These are phyloP conservation scores for Cadophora sp. DNA, from an alignment of 2,329 filamentous ascomycete genomes.

Conservation along the genomic window DNA sequence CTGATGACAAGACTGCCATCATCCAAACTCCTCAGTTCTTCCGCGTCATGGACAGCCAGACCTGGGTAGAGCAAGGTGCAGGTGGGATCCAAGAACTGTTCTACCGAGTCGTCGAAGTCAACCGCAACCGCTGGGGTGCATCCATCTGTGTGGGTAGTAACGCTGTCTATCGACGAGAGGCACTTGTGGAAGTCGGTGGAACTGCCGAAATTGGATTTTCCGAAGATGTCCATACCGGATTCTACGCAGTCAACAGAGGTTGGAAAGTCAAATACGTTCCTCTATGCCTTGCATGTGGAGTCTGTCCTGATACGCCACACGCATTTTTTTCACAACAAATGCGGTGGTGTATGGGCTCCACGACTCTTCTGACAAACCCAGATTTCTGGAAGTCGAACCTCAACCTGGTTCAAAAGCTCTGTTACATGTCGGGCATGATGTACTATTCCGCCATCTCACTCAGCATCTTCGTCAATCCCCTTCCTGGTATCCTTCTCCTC, in stretches of 20 bases:
- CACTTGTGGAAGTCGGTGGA: constrained; percentile 22
- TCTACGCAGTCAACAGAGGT: constrained; percentile 22
- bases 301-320: constrained; percentile 24
- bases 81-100: constrained; percentile 25
- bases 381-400: constrained; percentile 24
- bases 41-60: constrained; percentile 19
- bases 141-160: constrained; percentile 24
- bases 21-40: constrained; percentile 24
- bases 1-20: constrained; percentile 20
- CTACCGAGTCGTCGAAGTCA: constrained; percentile 26
- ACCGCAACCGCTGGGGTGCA: constrained; percentile 23
- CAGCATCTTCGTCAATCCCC: constrained; percentile 23
- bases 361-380: constrained; percentile 23
- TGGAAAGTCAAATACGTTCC: constrained; percentile 27
- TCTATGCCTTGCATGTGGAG: constrained; percentile 23
- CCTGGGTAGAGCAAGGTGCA: constrained; percentile 23
- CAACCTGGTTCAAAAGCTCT: constrained; percentile 21
- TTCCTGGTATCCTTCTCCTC: constrained; percentile 20
- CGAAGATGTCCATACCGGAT: constrained; percentile 24
- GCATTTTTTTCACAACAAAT: constrained; percentile 25
- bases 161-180: constrained; percentile 23
- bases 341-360: constrained; percentile 26
- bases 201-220: constrained; percentile 25
- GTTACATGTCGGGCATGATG: constrained; percentile 25
- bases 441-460: constrained; percentile 25